Evolutionary conservation across 2,329 filamentous ascomycete genomes (phyloP).

Genomic region (Diplodia mutila): DNA sequence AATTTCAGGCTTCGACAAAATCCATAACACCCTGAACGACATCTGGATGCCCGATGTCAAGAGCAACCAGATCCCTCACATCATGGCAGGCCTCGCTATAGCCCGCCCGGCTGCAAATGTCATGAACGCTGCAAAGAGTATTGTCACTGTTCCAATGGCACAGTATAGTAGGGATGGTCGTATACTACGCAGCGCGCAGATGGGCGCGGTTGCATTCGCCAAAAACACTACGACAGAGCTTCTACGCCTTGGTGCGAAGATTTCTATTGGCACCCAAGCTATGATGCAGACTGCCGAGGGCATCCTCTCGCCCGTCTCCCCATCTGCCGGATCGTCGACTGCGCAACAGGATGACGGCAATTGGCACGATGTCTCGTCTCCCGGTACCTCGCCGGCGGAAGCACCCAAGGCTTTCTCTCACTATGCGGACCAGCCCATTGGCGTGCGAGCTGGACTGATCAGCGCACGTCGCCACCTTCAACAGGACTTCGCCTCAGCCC

Average conservation of each 20-base stretch:
- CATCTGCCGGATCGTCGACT: constrained; percentile 23
- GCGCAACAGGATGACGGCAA: constrained; percentile 34
- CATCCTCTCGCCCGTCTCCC: constrained; percentile 58
- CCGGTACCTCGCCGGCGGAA: constrained; percentile 51
- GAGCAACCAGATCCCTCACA: constrained; percentile 82
- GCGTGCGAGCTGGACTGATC: constrained; percentile 81
- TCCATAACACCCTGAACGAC: constrained; percentile 89
- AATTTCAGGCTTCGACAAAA: constrained; percentile 83
- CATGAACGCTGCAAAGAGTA: constrained; percentile 80
- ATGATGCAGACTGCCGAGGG: constrained; percentile 86
- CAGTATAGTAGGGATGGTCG: constrained; percentile 95
- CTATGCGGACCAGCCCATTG: constrained; percentile 92
- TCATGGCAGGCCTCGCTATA: constrained; percentile 85
- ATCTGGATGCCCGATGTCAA: constrained; percentile 96
- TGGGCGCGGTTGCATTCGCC: constrained; percentile 86
- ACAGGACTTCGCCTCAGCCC: constrained; percentile 81
- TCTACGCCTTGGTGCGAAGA: constrained; percentile 90
- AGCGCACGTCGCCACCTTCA: constrained; percentile 82
- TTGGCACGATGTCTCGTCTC: constrained; percentile 62
- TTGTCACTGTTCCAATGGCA: constrained; percentile 85
- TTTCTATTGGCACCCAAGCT: constrained; percentile 94
- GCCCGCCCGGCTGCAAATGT: constrained; percentile 92
- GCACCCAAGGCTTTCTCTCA: constrained; percentile 80
- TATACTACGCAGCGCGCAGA: constrained; percentile 87
- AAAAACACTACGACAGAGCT: constrained; percentile 92